Evolutionary conservation across 768 basidiomycete species (phyloP).

Genomic region (Rubroboletus pulcherrimus): DNA sequence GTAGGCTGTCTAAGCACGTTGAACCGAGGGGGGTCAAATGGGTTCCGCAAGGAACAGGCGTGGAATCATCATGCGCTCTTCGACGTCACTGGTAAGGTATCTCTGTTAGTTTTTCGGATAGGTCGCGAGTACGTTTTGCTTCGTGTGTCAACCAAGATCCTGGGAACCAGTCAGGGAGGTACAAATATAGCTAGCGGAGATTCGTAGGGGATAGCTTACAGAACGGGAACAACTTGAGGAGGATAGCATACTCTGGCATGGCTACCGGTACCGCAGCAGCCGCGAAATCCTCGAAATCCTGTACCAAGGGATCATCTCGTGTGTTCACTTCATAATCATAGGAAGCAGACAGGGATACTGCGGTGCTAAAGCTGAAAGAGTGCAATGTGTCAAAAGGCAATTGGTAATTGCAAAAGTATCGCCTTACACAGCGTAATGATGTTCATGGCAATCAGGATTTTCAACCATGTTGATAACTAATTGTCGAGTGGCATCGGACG

Average conservation of each 20-base stretch:
- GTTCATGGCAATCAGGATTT: not conserved
- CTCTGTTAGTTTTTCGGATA: not conserved
- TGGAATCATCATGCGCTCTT: not conserved
- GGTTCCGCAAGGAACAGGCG: not conserved
- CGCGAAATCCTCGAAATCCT: not conserved
- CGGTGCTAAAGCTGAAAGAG: not conserved
- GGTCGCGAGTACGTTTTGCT: not conserved
- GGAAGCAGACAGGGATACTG: not conserved
- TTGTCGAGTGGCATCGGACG: not conserved
- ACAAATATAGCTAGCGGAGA: not conserved
- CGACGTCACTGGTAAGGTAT: not conserved
- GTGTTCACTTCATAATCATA: slow-evolving; percentile 2
- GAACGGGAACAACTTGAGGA: slow-evolving; percentile 4
- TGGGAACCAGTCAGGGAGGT: slow-evolving; percentile 18
- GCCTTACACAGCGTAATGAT: not conserved
- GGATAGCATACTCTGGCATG: not conserved
- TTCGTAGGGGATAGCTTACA: not conserved
- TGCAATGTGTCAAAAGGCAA: not conserved
- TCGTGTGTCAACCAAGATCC: slow-evolving; percentile 2
- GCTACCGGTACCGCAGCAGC: not conserved
- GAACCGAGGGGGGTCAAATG: not conserved
- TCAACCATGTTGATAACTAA: not conserved
- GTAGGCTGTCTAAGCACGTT: not conserved
- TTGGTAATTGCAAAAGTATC: not conserved
- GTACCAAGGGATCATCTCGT: not conserved